Base-by-base conservation (phyloP, 1,284 basidiomycete species). In the Schizophyllum amplum region DNA sequence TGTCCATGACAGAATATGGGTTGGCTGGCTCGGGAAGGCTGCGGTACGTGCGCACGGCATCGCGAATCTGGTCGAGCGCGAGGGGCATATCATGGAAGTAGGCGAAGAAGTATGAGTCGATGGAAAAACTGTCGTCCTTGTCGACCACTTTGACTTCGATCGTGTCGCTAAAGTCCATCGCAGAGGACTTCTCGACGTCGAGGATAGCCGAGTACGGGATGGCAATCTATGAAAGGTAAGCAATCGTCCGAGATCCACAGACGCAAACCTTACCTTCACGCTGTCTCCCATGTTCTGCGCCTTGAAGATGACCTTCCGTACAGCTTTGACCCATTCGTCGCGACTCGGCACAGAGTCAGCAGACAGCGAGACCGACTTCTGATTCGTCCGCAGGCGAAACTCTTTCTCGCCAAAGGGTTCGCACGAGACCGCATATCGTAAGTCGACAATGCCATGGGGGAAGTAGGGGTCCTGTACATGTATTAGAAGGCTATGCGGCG, bases 221-320 rank as follows among this genome's bases (percentile, higher is more conserved):
- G 47, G 93, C 90, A 68, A 98, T 93, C 91, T 93, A 42, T 20
- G 22, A 27, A 22, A 50, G 52, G 47, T 20, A 17, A 25, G 25
- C 48, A 17, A 9, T 13, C 33, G 7, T 9, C 17, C 33, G 13
- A 42, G 2, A 9, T 3, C 3, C 33, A 13, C 20, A 23, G 24
- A 20, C 20, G 23, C 22, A 66, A 71, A 42, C 5, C 27, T 47
- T 60, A 89, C 90, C 79, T 96, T 95, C 61, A 98, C 92, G 64
- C 84, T 92, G 64, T 98, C 94, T 0, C 95, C 95, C 77, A 90
- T 89, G 67, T 98, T 97, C 75, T 98, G 95, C 4, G 89, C 88
- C 66, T 94, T 93, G 74, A 98, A 94, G 59, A 97, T 94, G 27
- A 90, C 88, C 70, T 91, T 95, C 58, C 87, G 83, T 58, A 99